A percentile compares a stretch with the other conserved stretches of the same genome.
phyloP scores from a whole-genome alignment of 306 rosid species.

The Leucaena leucocephala region DNA sequence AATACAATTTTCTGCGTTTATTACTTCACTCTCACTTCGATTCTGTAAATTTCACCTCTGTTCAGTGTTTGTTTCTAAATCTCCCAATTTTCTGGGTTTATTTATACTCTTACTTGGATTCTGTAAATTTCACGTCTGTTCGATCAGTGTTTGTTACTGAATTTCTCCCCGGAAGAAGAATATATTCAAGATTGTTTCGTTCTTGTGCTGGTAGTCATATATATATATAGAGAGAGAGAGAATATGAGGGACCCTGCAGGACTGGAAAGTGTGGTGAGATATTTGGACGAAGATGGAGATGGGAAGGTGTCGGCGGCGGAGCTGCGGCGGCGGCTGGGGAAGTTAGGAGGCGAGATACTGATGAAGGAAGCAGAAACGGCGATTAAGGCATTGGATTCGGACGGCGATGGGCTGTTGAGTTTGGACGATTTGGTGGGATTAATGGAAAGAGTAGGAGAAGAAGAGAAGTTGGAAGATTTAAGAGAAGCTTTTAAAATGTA shows the following conservation, averaged over 20 bases:
- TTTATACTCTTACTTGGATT: neutral
- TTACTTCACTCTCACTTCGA: neutral
- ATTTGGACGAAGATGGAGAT: slow-evolving; percentile 86
- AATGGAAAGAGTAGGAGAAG: slow-evolving; percentile 65
- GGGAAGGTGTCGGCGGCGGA: slow-evolving; percentile 74
- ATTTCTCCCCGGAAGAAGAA: neutral
- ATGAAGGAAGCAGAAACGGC: slow-evolving; percentile 60
- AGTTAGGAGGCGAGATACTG: slow-evolving; percentile 54
- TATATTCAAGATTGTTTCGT: neutral
- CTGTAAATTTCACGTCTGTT: neutral
- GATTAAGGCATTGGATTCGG: slow-evolving; percentile 65
- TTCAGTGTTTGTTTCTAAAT: no score
- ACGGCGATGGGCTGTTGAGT: slow-evolving; percentile 76
- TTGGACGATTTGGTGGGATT: slow-evolving; percentile 59
- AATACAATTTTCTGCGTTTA: neutral
- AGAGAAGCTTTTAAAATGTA: slow-evolving; percentile 72
- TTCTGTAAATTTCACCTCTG: neutral
- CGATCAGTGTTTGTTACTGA: no score
- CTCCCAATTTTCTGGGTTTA: no score
- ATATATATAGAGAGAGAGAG: neutral
- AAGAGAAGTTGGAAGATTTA: slow-evolving; percentile 68
- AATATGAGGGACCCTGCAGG: slow-evolving; percentile 19
- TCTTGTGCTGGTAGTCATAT: neutral
- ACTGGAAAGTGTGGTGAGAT: slow-evolving; percentile 54
- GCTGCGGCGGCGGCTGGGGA: slow-evolving; percentile 48